Evolutionary conservation across 1,139 yeast species (phyloP), one percentile per base, ranked within the genome.

Genomic region (Nakaseomyces kungkrabaensis): DNA sequence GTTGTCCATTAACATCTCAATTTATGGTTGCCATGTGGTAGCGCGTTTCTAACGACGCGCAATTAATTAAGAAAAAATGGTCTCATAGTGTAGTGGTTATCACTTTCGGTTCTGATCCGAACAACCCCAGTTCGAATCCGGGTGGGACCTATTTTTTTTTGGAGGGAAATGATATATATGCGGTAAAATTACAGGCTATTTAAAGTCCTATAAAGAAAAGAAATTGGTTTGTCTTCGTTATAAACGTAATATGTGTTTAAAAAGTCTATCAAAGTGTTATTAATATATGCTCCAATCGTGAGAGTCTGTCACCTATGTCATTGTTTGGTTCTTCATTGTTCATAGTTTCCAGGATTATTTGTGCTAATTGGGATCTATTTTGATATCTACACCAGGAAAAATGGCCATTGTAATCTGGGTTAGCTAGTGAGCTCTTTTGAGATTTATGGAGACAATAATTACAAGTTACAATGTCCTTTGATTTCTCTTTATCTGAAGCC

Each of bases 91-190:
- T 76, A 76, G 80, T 75, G 80, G 81, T 76, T 74, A 76, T 76
- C 80, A 76, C 81, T 72, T 72, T 76, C 78, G 81, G 79, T 76
- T 76, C 74, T 77, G 81, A 76, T 82, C 88, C 89, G 82, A 72
- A 76, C 79, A 81, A 84, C 90, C 88, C 88, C 90, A 84, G 90
- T 83, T 84, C 90, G 90, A 83, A 81, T 82, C 90, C 89, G 89
- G 89, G 88, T 80, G 79, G 81, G 88, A 82, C 88, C 89, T 82
- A 10, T 1, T 33, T 33, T 33, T 29, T 29, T 29, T 29, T 29
- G 31, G 31, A 29, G 22, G 22, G 22, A 17, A 17, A 17, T 17
- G 2, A 17, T 17, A 17, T 17, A 17, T 17, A 17, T 17, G 22
- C 3, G 22, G 22, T 17, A 17, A 17, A 1, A 2, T 3, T 40